A percentile compares a stretch with the other conserved stretches of the same genome.
phyloP scores from a whole-genome alignment of 805 yeast genomes.

The Wickerhamiella musiphila region DNA sequence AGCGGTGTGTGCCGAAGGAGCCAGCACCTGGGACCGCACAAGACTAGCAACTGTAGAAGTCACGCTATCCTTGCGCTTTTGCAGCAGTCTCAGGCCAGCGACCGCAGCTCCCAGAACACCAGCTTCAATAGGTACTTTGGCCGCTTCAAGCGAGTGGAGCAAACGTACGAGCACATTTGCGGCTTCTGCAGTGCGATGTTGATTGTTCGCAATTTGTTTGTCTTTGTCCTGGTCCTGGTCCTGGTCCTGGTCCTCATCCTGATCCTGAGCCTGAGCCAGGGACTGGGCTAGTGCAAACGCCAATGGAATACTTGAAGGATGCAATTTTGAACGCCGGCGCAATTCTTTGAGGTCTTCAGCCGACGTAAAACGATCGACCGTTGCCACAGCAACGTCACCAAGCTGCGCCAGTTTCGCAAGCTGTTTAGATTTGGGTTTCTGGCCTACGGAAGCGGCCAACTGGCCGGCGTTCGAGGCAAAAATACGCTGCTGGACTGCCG shows the following conservation, averaged over 20 bases:
- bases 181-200: not conserved
- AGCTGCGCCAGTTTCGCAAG: conserved; percentile 9
- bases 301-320: conserved; percentile 16
- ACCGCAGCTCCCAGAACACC: conserved; percentile 34
- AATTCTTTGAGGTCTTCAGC: not conserved
- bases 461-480: conserved; percentile 26
- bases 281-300: conserved; percentile 18
- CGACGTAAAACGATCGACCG: not conserved
- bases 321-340: not conserved
- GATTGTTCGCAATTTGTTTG: too few relatives aligned
- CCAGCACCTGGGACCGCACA: too few relatives aligned
- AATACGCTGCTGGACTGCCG: conserved; percentile 20
- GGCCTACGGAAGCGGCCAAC: conserved; percentile 25
- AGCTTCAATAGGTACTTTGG: not conserved
- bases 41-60: not conserved
- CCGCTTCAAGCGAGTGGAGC: not conserved
- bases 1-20: not conserved
- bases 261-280: too few relatives aligned
- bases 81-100: conserved; percentile 19
- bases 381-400: not conserved
- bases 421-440: conserved; percentile 11
- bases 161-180: not conserved
- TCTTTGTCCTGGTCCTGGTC: too few relatives aligned
- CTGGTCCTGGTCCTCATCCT: too few relatives aligned
- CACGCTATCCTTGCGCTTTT: too few relatives aligned